Evolutionary conservation across 306 rosid species (phyloP), one percentile per base, ranked within the genome.

Genomic region (Fragaria ananassa): DNA sequence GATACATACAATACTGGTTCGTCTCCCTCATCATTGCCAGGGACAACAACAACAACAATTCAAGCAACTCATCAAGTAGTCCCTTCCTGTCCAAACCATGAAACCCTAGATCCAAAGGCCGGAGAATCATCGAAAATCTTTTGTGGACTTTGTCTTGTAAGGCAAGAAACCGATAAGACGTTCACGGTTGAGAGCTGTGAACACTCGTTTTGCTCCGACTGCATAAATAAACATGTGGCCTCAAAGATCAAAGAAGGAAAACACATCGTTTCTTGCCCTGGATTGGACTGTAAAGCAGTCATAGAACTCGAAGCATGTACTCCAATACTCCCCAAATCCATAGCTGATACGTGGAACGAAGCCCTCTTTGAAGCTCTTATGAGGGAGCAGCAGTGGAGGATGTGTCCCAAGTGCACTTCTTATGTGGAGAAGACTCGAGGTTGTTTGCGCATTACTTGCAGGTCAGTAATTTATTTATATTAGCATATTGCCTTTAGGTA

Each of bases 381-480:
- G 54, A 67, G 7, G 19, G 25, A 81, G n/a, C 35, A 79, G 62
- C 82, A 86, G 31, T 90, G 92, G 92, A 70, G 7, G 47, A 85
- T 77, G 81, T 90, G 96, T 39, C 90, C 96, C 0, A 35, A 7
- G 2, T 90, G 96, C 68, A 76, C 79, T 0, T 75, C 14, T 50
- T 75, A 7, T 17, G 91, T 88, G 47, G 96, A 88, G 39, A 90
- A 70, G 86, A 63, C 18, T 4, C 1, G 68, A 0, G 96, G 96
- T 0, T 90, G 96, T 72, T 21, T 68, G 67, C 92, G 82, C 13
- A 84, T 88, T 37, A 76, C 79, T 51, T 90, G 96, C 91, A 57
- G 63, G 63, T 23, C 15, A 21, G 62, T 56, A 21, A 56, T 21
- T 21, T 56, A 10, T 39, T 39, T 39, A 39, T 39, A 39, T 5